These are phyloP conservation scores for Leucocoprinus birnbaumii DNA, from an alignment of 768 basidiomycete genomes.

Conservation along the genomic window DNA sequence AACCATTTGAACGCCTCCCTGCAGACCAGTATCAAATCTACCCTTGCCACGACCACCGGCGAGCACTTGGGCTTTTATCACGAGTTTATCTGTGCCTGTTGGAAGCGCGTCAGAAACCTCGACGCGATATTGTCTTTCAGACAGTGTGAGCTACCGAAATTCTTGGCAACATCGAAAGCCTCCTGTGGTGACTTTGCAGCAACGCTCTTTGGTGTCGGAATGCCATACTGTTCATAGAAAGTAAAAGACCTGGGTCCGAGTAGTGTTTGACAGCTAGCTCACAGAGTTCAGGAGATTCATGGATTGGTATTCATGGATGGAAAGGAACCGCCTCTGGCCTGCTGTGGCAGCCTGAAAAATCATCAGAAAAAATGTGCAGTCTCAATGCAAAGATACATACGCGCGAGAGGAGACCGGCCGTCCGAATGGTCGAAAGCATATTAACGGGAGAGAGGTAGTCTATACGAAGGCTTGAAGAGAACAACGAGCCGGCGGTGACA, in stretches of 20 bases:
- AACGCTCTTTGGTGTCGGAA: slow-evolving; percentile 90
- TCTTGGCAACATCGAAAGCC: slow-evolving; percentile 84
- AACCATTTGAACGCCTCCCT: slow-evolving; percentile 96
- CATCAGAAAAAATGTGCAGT: slow-evolving; percentile 2
- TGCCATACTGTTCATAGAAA: slow-evolving; percentile 70
- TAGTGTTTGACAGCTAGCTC: slow-evolving; percentile 17
- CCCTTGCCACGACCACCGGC: slow-evolving; percentile 99
- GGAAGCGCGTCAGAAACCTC: not conserved
- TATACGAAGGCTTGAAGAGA: not conserved
- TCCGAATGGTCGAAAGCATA: slow-evolving; percentile 72
- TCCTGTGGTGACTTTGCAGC: slow-evolving; percentile 87
- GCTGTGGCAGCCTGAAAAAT: slow-evolving; percentile 57
- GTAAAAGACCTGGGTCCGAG: slow-evolving; percentile 4
- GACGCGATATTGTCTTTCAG: not conserved
- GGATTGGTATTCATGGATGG: slow-evolving; percentile 98
- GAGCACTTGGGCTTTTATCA: slow-evolving; percentile 98
- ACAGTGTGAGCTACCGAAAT: slow-evolving; percentile 61
- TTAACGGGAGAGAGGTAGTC: slow-evolving; percentile 21
- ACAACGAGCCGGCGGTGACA: not conserved
- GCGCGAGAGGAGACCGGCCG: slow-evolving; percentile 61
- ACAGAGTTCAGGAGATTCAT: slow-evolving; percentile 94
- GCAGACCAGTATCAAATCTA: slow-evolving; percentile 91
- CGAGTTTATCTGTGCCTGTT: slow-evolving; percentile 72
- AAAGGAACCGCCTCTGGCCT: slow-evolving; percentile 87
- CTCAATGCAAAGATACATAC: slow-evolving; percentile 33